Conservation (phyloP, 2,329 filamentous ascomycete species). For the Metarhizium album region DNA sequence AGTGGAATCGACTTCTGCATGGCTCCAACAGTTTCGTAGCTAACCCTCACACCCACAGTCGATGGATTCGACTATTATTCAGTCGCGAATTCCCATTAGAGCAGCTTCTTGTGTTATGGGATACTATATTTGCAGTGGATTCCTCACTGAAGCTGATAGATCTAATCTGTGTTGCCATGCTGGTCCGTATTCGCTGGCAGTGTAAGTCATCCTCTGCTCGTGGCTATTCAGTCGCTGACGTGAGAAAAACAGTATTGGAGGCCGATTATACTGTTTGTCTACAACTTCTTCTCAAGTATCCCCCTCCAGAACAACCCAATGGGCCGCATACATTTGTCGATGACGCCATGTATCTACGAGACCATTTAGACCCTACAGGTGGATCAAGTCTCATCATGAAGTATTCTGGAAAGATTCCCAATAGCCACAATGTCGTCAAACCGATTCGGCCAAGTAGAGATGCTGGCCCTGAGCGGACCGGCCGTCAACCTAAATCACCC, state of each 20-base stretch:
- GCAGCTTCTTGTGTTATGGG: constrained; percentile 78
- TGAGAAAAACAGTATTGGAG: constrained; percentile 51
- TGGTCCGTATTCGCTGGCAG: constrained; percentile 84
- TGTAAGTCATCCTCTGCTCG: constrained; percentile 38
- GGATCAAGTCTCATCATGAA: constrained; percentile 58
- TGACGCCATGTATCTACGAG: constrained; percentile 67
- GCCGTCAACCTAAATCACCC: constrained; percentile 36
- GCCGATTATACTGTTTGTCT: constrained; percentile 82
- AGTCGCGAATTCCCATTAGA: constrained; percentile 88
- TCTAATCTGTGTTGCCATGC: constrained; percentile 86
- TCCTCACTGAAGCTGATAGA: constrained; percentile 72
- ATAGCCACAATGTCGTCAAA: neutral
- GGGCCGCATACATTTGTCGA: constrained; percentile 72
- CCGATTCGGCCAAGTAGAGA: constrained; percentile 20
- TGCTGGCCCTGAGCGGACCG: constrained; percentile 24
- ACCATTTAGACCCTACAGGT: constrained; percentile 51
- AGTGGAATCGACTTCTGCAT: constrained; percentile 15
- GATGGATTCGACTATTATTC: constrained; percentile 89
- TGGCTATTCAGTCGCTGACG: constrained; percentile 13
- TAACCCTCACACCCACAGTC: constrained; percentile 35
- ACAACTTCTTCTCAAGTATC: constrained; percentile 75
- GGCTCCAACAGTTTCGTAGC: neutral
- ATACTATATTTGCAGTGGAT: constrained; percentile 80
- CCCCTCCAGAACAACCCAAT: constrained; percentile 48
- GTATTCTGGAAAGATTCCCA: constrained; percentile 51